phyloP scores from a whole-genome alignment of 345 rosid genomes.

The Hypericum perforatum region DNA sequence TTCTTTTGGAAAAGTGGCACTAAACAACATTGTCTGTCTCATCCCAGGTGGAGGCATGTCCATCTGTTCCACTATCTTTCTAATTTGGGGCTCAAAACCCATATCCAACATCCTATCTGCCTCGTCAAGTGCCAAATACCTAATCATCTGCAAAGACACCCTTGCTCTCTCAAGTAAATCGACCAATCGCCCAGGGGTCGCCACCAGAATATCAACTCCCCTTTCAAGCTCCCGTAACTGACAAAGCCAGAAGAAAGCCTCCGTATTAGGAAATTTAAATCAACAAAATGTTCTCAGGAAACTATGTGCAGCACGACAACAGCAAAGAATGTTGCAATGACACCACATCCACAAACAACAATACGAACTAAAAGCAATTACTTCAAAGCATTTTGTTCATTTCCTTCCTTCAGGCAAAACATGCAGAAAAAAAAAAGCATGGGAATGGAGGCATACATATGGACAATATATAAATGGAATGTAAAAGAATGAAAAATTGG shows the following conservation, averaged over 20 bases:
- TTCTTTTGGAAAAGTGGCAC: constrained; percentile 48
- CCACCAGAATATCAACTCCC: constrained; percentile 48
- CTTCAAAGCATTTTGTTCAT: too few species aligned
- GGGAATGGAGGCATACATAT: too few species aligned
- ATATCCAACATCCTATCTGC: constrained; percentile 55
- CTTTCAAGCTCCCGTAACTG: constrained; percentile 35
- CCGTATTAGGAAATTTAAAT: too few species aligned
- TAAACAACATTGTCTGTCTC: constrained; percentile 50
- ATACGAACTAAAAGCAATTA: too few species aligned
- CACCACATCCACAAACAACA: too few species aligned
- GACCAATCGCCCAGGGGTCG: constrained; percentile 48
- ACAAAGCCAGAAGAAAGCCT: not conserved
- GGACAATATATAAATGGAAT: not conserved
- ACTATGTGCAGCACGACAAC: not conserved
- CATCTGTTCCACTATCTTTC: constrained; percentile 41
- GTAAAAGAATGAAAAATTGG: not conserved
- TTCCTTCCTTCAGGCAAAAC: too few species aligned
- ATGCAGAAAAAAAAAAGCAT: too few species aligned
- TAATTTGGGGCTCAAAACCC: constrained; percentile 57
- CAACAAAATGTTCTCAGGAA: not conserved
- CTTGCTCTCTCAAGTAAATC: constrained; percentile 42
- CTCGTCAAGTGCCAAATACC: constrained; percentile 43
- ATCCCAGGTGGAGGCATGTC: constrained; percentile 42
- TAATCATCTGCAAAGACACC: constrained; percentile 32
- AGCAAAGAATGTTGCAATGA: not conserved